Conservation (phyloP, 2,329 filamentous ascomycete genomes). For the Scortechinia acanthostroma region DNA sequence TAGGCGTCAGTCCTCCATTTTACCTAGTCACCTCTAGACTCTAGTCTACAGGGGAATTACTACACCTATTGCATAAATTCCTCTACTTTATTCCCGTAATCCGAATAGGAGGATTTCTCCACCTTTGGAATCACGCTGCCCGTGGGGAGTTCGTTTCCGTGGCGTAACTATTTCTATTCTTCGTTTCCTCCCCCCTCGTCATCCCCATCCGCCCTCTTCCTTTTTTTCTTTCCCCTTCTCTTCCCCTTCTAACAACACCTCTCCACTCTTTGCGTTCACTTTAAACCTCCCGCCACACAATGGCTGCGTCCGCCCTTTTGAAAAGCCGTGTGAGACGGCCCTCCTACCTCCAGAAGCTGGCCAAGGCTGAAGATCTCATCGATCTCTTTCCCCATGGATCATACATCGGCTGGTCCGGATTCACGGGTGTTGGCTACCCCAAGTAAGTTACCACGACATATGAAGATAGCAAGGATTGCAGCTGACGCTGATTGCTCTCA, state of each 20-base stretch:
- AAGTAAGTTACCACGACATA: constrained; percentile 49
- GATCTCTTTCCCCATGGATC: constrained; percentile 74
- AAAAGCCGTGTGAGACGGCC: constrained; percentile 70
- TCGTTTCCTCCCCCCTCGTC: constrained; percentile 9
- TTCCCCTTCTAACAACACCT: not conserved
- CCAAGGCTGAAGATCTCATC: constrained; percentile 72
- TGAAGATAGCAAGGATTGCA: constrained; percentile 6
- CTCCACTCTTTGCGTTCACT: not conserved
- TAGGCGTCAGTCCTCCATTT: too few relatives aligned
- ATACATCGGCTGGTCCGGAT: constrained; percentile 88
- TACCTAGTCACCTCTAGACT: too few relatives aligned
- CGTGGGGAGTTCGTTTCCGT: constrained; percentile 6
- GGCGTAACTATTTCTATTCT: constrained; percentile 3
- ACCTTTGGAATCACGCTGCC: constrained; percentile 5
- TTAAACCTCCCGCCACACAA: constrained; percentile 10
- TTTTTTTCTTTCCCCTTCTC: constrained; percentile 3
- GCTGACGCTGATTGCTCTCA: constrained; percentile 21
- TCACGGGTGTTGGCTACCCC: constrained; percentile 83
- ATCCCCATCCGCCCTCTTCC: constrained; percentile 5
- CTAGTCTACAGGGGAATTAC: too few relatives aligned
- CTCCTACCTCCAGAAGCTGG: constrained; percentile 73
- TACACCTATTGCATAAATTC: too few relatives aligned
- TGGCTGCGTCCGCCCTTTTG: constrained; percentile 65
- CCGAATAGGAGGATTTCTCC: constrained; percentile 6
- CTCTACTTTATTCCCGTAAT: too few relatives aligned